A percentile compares a stretch with the other conserved stretches of the same genome.
These are phyloP conservation scores for Ophiostoma fasciatum DNA, from an alignment of 2,329 filamentous ascomycete species.

Conservation along the genomic window DNA sequence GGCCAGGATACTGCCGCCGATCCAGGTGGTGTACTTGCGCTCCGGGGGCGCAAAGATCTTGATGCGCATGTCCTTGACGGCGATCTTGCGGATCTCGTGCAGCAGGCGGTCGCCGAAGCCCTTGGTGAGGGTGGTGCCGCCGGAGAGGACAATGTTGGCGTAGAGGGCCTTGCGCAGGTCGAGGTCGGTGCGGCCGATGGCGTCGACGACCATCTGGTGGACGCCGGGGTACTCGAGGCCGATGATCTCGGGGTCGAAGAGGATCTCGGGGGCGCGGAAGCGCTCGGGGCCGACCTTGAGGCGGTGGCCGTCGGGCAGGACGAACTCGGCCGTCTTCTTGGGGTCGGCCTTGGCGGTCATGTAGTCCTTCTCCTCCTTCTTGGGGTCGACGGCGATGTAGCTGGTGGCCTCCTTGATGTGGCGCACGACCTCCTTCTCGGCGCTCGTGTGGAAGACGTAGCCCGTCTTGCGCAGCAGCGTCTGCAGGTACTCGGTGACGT, in stretches of 20 bases:
- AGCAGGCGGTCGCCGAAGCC: slow-evolving; percentile 89
- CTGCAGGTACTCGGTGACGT: slow-evolving; percentile 93
- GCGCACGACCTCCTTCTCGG: slow-evolving; percentile 97
- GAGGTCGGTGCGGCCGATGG: slow-evolving; percentile 88
- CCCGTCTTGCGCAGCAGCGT: slow-evolving; percentile 80
- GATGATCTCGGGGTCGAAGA: slow-evolving; percentile 95
- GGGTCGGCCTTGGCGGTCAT: slow-evolving; percentile 61
- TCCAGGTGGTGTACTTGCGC: slow-evolving; percentile 98
- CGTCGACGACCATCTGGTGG: slow-evolving; percentile 94
- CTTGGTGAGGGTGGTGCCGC: slow-evolving; percentile 89
- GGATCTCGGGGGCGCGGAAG: slow-evolving; percentile 89
- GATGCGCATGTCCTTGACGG: slow-evolving; percentile 98
- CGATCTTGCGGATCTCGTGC: slow-evolving; percentile 80
- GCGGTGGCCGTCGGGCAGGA: slow-evolving; percentile 82
- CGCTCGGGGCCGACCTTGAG: slow-evolving; percentile 88
- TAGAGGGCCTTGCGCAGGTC: slow-evolving; percentile 89
- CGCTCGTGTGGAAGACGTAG: slow-evolving; percentile 91
- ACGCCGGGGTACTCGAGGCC: slow-evolving; percentile 93
- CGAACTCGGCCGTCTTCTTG: slow-evolving; percentile 72
- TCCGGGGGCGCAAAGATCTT: slow-evolving; percentile 98
- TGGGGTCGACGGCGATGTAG: slow-evolving; percentile 81
- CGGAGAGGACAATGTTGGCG: slow-evolving; percentile 92
- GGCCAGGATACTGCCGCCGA: slow-evolving; percentile 91
- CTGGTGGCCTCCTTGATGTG: slow-evolving; percentile 91
- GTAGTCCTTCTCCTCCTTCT: slow-evolving; percentile 96